phyloP scores from a whole-genome alignment of 805 yeast species.

The Helenozyma baotianmanensis region DNA sequence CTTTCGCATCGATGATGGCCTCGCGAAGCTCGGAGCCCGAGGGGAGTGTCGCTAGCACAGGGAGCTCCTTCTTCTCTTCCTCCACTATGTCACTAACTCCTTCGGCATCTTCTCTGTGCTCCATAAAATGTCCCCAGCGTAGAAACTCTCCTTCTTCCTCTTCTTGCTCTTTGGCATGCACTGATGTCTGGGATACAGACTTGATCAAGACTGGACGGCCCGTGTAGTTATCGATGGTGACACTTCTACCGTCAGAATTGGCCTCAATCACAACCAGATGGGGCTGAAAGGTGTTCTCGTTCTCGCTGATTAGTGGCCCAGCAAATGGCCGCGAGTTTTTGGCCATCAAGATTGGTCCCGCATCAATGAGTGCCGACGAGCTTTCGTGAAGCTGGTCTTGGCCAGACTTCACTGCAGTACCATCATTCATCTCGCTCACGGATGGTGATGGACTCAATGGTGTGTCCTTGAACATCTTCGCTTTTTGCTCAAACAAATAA shows the following conservation, averaged over 20 bases:
- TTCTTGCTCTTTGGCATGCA: constrained; percentile 72
- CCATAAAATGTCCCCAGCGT: constrained; percentile 77
- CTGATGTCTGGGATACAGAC: constrained; percentile 58
- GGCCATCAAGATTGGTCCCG: constrained; percentile 47
- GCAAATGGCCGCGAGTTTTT: constrained; percentile 7
- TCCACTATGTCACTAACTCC: too few relatives aligned
- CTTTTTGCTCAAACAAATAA: constrained; percentile 45
- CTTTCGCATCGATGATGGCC: constrained; percentile 69
- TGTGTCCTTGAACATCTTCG: constrained; percentile 15
- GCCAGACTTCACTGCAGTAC: constrained; percentile 1
- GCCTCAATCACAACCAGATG: constrained; percentile 72
- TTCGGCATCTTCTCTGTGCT: constrained; percentile 43
- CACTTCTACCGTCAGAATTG: constrained; percentile 45
- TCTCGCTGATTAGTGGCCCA: constrained; percentile 8
- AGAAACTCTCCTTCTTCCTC: constrained; percentile 92
- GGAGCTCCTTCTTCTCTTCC: constrained; percentile 14
- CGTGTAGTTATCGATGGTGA: constrained; percentile 62
- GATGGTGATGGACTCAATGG: constrained; percentile 15
- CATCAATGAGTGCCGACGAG: constrained; percentile 45
- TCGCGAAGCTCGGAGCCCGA: constrained; percentile 53
- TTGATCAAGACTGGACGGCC: constrained; percentile 69
- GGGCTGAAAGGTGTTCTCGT: constrained; percentile 41
- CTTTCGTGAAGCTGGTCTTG: constrained; percentile 41
- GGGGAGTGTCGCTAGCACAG: constrained; percentile 41
- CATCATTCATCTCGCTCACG: constrained; percentile 2